phyloP scores from a whole-genome alignment of 2,329 filamentous ascomycete species.

The Fusarium aywerte region DNA sequence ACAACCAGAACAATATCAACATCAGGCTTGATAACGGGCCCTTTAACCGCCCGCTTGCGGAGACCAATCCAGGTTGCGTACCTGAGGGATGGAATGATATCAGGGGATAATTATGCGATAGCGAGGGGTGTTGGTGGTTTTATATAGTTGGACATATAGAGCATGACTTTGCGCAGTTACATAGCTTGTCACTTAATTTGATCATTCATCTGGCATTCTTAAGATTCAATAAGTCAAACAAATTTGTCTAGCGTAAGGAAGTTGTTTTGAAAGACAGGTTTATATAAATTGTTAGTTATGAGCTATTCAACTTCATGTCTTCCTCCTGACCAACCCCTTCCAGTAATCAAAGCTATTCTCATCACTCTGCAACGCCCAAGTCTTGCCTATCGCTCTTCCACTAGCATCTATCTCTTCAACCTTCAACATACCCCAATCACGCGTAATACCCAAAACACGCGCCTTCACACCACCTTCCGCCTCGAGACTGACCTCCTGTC shows the following conservation, averaged over 20 bases:
- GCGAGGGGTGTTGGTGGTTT: neutral
- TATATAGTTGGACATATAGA: neutral
- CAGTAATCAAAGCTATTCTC: conserved; percentile 99
- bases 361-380: conserved; percentile 90
- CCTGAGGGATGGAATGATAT: neutral
- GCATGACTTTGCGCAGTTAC: neutral
- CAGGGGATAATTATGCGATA: neutral
- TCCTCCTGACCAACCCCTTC: conserved; percentile 84
- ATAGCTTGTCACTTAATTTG: neutral
- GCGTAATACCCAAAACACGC: conserved; percentile 84
- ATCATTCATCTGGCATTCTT: neutral
- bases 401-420: conserved; percentile 83
- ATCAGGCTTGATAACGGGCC: neutral
- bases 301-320: conserved; percentile 61
- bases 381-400: conserved; percentile 78
- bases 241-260: neutral
- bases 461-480: conserved; percentile 79
- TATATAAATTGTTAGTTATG: neutral
- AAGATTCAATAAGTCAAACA: neutral
- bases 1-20: conserved; percentile 1
- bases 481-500: conserved; percentile 79
- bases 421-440: conserved; percentile 88
- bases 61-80: neutral
- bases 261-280: neutral
- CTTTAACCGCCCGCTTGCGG: neutral